Evolutionary conservation across 2,329 filamentous ascomycete genomes (phyloP).

Genomic region (Cladorrhinum sp.): DNA sequence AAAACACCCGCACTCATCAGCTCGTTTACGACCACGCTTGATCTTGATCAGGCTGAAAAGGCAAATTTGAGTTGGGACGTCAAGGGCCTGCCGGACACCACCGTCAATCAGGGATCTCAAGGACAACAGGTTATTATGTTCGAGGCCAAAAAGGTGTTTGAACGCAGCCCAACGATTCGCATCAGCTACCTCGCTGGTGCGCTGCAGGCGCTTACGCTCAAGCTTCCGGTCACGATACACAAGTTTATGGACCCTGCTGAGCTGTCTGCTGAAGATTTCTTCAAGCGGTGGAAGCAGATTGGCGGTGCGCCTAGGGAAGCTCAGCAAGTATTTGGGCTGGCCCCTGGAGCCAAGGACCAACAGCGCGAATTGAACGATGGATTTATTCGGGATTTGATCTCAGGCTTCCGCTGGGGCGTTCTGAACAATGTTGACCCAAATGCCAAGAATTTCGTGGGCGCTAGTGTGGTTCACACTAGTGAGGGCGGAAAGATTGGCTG

Average conservation of each 20-base stretch:
- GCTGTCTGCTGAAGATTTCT: slow-evolving; percentile 87
- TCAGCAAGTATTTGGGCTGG: slow-evolving; percentile 77
- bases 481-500: slow-evolving; percentile 91
- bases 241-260: slow-evolving; percentile 97
- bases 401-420: slow-evolving; percentile 87
- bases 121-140: slow-evolving; percentile 95
- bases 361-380: slow-evolving; percentile 64
- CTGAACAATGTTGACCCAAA: slow-evolving; percentile 88
- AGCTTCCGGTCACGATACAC: slow-evolving; percentile 82
- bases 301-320: slow-evolving; percentile 83
- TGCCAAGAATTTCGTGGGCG: slow-evolving; percentile 87
- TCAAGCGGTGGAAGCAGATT: slow-evolving; percentile 99
- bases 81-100: slow-evolving; percentile 83
- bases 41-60: slow-evolving; percentile 69
- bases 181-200: slow-evolving; percentile 93
- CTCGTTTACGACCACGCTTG: slow-evolving; percentile 91
- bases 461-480: slow-evolving; percentile 78
- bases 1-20: slow-evolving; percentile 81
- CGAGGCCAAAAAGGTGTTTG: slow-evolving; percentile 78
- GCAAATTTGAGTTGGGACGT: slow-evolving; percentile 75
- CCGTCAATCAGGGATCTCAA: slow-evolving; percentile 70
- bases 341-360: slow-evolving; percentile 46
- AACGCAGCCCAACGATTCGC: slow-evolving; percentile 82
- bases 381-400: slow-evolving; percentile 69
- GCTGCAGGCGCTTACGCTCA: slow-evolving; percentile 85